Percentiles rank a stretch among this genome's conserved stretches.
phyloP scores from a whole-genome alignment of 2,329 filamentous ascomycete genomes.

The Byssoonygena ceratinophila region DNA sequence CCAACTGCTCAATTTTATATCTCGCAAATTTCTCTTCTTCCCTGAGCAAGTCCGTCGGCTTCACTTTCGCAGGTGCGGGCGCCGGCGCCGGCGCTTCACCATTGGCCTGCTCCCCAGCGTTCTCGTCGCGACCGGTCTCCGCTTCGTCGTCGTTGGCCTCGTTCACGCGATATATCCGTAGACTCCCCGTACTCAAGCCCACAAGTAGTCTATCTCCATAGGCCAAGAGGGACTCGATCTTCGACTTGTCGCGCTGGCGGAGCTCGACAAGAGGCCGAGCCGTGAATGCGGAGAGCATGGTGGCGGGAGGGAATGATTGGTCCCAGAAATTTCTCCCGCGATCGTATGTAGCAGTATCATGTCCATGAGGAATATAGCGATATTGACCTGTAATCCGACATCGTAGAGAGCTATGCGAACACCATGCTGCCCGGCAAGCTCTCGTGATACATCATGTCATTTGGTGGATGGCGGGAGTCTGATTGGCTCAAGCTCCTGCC shows the following conservation, averaged over 20 bases:
- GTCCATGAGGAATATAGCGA: conserved; percentile 9
- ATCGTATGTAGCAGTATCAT: conserved; percentile 14
- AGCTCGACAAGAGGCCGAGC: conserved; percentile 96
- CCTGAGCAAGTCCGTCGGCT: conserved; percentile 70
- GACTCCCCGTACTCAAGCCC: conserved; percentile 75
- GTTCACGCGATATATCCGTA: conserved; percentile 87
- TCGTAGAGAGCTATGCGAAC: conserved; percentile 1
- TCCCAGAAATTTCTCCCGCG: conserved; percentile 9
- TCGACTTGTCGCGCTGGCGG: conserved; percentile 86
- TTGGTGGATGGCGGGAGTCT: background rate
- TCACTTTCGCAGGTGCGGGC: conserved; percentile 27
- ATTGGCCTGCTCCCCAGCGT: conserved; percentile 3
- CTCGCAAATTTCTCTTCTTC: conserved; percentile 92
- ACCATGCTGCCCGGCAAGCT: background rate
- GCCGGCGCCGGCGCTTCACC: conserved; percentile 13
- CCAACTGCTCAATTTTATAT: conserved; percentile 82
- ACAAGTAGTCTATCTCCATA: conserved; percentile 88
- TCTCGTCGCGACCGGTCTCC: conserved; percentile 20
- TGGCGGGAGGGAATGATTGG: conserved; percentile 1
- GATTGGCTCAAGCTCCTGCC: background rate
- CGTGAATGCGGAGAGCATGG: conserved; percentile 94
- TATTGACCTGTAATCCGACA: background rate
- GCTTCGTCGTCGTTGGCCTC: conserved; percentile 43
- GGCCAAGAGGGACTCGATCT: conserved; percentile 89
- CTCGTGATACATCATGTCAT: conserved; percentile 7